Base-by-base conservation (phyloP, 2,329 filamentous ascomycete genomes). In the Penicillium sp. region DNA sequence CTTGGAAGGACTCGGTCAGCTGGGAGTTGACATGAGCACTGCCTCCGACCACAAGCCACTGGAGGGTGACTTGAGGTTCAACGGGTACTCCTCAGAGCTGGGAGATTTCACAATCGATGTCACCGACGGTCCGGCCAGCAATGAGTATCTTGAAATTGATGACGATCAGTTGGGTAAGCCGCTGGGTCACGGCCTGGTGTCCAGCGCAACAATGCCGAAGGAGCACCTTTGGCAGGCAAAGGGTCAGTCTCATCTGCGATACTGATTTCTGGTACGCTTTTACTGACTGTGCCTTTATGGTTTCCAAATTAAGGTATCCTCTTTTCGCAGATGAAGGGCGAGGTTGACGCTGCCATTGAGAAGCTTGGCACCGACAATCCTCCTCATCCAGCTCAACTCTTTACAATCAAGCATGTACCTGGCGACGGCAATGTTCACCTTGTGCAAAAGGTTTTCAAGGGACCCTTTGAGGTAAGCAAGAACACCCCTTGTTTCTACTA, bases 371-470 rank as follows among this genome's bases (percentile, higher is more conserved):
- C 80, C 40, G 80, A 86, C 3, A 80, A 84, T 51, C 79, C 87
- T 40, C 86, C 90, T 6, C 90, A 90, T 8, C 85, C 91, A 2
- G 89, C 85, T 73, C 87, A 93, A 66, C 78, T 90, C 1, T 96
- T 94, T 67, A 88, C 88, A 5, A 76, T 97, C 46, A 70, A 76
- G 39, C 85, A 95, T 65, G 69, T 70, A 9, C 66, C 65, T 18
- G 66, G 65, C 5, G 54, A 66, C 27, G 91, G 90, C 28, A 97
- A 97, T 62, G 73, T 88, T 11, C 91, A 98, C 55, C 73, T 95
- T 36, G 77, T 97, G 12, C 89, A 98, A 69, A 96, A 95, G 71
- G 82, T 90, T 2, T 97, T 95, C 59, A 81, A 90, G 59, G 91
- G 93, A 1, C 69, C 84, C 1, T 98, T 97, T 62, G 89, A 85